phyloP scores from a whole-genome alignment of 2,329 filamentous ascomycete genomes.

The Sarocladium strictum region DNA sequence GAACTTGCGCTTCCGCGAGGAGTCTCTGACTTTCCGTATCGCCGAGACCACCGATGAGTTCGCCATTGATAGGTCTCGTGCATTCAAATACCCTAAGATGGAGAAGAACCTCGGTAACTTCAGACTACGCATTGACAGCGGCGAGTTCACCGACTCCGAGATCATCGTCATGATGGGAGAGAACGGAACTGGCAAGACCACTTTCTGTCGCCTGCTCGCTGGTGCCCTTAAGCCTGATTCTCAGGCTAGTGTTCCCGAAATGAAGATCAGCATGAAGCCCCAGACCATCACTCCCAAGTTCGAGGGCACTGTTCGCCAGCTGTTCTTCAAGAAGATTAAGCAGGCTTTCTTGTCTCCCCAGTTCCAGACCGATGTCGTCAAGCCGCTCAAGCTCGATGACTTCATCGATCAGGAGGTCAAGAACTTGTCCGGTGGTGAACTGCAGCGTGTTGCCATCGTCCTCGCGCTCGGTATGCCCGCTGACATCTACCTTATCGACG shows the following conservation, averaged over 20 bases:
- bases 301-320: slow-evolving; percentile 88
- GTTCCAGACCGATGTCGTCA: slow-evolving; percentile 99
- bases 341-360: slow-evolving; percentile 91
- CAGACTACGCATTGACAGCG: slow-evolving; percentile 72
- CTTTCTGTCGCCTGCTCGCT: slow-evolving; percentile 93
- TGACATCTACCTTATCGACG: slow-evolving; percentile 97
- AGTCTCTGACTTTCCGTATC: slow-evolving; percentile 92
- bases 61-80: slow-evolving; percentile 74
- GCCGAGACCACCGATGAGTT: slow-evolving; percentile 87
- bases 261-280: slow-evolving; percentile 99
- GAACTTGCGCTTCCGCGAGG: slow-evolving; percentile 96
- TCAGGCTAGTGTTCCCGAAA: slow-evolving; percentile 70
- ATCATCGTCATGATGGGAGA: slow-evolving; percentile 99
- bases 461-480: slow-evolving; percentile 92
- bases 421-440: slow-evolving; percentile 97
- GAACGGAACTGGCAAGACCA: slow-evolving; percentile 99
- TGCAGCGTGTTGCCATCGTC: slow-evolving; percentile 98
- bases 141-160: slow-evolving; percentile 93
- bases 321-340: slow-evolving; percentile 99
- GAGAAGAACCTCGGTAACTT: slow-evolving; percentile 89
- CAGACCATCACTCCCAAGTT: slow-evolving; percentile 99
- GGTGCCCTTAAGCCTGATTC: slow-evolving; percentile 89
- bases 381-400: slow-evolving; percentile 97
- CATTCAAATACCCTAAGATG: slow-evolving; percentile 85
- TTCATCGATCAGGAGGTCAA: slow-evolving; percentile 99